phyloP scores from a whole-genome alignment of 441 rosid genomes.

The Arabidopsis lyrata region DNA sequence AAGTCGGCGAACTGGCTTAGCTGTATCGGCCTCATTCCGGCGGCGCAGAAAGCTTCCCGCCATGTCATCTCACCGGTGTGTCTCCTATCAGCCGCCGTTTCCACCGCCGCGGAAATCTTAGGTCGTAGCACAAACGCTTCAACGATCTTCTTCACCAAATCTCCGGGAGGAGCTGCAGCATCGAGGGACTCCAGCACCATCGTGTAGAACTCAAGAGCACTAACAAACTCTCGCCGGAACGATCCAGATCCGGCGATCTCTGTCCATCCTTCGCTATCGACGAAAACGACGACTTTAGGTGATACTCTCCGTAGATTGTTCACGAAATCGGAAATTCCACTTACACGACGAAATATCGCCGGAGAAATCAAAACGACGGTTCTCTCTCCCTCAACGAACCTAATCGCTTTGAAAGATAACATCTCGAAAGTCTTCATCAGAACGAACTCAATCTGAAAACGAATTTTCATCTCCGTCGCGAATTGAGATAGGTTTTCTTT shows the following conservation, averaged over 20 bases:
- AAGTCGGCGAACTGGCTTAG: constrained; percentile 85
- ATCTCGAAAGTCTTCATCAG: constrained; percentile 70
- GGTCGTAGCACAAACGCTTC: constrained; percentile 69
- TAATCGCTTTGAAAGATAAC: constrained; percentile 74
- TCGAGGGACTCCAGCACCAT: constrained; percentile 87
- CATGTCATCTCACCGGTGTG: constrained; percentile 55
- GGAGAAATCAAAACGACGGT: constrained; percentile 72
- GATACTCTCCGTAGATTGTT: constrained; percentile 60
- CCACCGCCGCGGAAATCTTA: constrained; percentile 60
- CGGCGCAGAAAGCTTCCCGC: constrained; percentile 74
- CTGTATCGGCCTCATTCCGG: constrained; percentile 77
- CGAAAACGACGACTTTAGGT: constrained; percentile 69
- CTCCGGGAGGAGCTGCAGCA: constrained; percentile 61
- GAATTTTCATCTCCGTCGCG: constrained; percentile 77
- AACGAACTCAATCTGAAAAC: constrained; percentile 81
- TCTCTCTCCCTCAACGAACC: constrained; percentile 76
- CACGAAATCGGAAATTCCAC: constrained; percentile 54
- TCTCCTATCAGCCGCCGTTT: constrained; percentile 58
- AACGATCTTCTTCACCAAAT: constrained; percentile 67
- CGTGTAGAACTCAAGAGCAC: constrained; percentile 72
- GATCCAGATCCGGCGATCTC: constrained; percentile 57
- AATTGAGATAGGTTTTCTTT: constrained; percentile 79
- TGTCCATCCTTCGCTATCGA: constrained; percentile 76
- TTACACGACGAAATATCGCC: constrained; percentile 64
- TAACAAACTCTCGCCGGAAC: constrained; percentile 74